These are phyloP conservation scores for Schwanniomyces vanrijiae DNA, from an alignment of 805 yeast genomes.

Conservation along the genomic window DNA sequence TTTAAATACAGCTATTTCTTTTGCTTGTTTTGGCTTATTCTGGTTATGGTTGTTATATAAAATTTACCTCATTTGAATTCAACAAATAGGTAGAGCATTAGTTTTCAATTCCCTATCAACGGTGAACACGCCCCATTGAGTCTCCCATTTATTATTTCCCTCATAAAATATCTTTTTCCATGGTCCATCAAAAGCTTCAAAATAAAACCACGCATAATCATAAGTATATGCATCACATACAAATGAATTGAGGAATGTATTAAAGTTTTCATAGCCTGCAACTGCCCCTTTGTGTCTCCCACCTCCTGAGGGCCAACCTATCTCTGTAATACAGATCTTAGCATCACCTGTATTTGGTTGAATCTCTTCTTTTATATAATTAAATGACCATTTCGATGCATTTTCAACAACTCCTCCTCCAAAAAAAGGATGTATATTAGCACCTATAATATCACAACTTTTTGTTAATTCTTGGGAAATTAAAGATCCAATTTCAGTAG, in stretches of 20 bases:
- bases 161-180: slow-evolving; percentile 60
- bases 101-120: slow-evolving; percentile 43
- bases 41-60: slow-evolving; percentile 81
- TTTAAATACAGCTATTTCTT: slow-evolving; percentile 69
- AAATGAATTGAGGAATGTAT: slow-evolving; percentile 51
- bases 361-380: slow-evolving; percentile 45
- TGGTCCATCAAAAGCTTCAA: slow-evolving; percentile 73
- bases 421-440: slow-evolving; percentile 68
- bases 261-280: slow-evolving; percentile 47
- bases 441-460: slow-evolving; percentile 57
- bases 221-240: slow-evolving; percentile 42
- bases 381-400: slow-evolving; percentile 55
- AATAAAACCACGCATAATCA: slow-evolving; percentile 54
- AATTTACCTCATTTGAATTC: slow-evolving; percentile 18
- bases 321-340: slow-evolving; percentile 52
- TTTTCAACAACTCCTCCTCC: slow-evolving; percentile 50
- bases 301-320: slow-evolving; percentile 74
- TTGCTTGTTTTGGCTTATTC: slow-evolving; percentile 69
- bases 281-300: slow-evolving; percentile 46
- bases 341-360: slow-evolving; percentile 34
- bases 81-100: slow-evolving; percentile 41
- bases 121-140: slow-evolving; percentile 69
- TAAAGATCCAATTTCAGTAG: slow-evolving; percentile 57
- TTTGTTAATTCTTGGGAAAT: slow-evolving; percentile 38
- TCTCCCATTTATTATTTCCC: slow-evolving; percentile 55